Percentiles rank a stretch among this genome's conserved stretches.
Conservation (phyloP, 352 stramenopile species). For the Pythium folliculosum region DNA sequence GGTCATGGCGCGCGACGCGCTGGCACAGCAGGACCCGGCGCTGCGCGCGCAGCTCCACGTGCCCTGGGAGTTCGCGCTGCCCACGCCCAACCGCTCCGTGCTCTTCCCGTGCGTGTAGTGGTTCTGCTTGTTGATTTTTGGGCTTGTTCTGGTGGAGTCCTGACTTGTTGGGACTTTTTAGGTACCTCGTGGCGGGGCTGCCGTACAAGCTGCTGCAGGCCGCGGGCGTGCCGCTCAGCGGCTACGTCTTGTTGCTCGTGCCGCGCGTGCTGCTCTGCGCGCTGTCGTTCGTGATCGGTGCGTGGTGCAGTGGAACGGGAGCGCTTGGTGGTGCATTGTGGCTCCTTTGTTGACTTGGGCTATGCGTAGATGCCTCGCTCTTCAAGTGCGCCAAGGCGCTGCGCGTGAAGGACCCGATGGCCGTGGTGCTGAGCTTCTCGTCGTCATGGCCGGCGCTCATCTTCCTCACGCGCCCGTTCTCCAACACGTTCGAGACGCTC, state of each 20-base stretch:
- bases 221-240: slow-evolving; percentile 41
- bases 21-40: slow-evolving; percentile 21
- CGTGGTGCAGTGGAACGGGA: neutral
- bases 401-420: slow-evolving; percentile 18
- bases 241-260: slow-evolving; percentile 49
- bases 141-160: neutral
- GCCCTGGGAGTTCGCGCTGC: slow-evolving; percentile 76
- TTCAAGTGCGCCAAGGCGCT: slow-evolving; percentile 43
- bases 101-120: slow-evolving; percentile 61
- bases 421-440: slow-evolving; percentile 52
- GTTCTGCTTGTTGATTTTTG: neutral
- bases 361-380: slow-evolving; percentile 40
- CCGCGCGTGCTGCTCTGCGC: slow-evolving; percentile 62
- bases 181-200: slow-evolving; percentile 46
- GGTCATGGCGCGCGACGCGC: slow-evolving; percentile 64
- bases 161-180: slow-evolving; percentile 14
- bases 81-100: slow-evolving; percentile 68
- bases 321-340: too few relatives aligned
- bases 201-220: slow-evolving; percentile 51
- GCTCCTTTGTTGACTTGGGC: neutral
- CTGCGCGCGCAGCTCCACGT: slow-evolving; percentile 41
- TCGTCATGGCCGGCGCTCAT: slow-evolving; percentile 73
- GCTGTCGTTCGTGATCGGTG: slow-evolving; percentile 61
- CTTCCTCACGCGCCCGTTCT: slow-evolving; percentile 75
- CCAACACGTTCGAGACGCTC: slow-evolving; percentile 76